Base-by-base conservation (phyloP, 2,329 filamentous ascomycete species). In the Akanthomyces muscarius region DNA sequence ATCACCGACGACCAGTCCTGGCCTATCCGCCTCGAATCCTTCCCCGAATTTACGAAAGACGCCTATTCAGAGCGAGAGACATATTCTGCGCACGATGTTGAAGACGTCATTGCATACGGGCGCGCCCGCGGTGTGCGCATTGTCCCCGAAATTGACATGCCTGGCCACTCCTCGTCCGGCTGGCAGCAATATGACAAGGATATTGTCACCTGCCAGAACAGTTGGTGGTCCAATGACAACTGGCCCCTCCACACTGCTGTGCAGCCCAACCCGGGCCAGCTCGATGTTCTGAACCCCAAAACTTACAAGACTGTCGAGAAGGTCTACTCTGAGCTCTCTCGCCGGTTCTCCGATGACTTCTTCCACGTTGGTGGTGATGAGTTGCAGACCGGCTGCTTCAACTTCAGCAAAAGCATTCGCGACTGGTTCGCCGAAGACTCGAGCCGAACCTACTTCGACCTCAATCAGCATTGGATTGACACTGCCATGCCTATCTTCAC, bases 91-190 rank as follows among this genome's bases (percentile, higher is more conserved):
- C 66, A 69, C 0, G 74, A 77, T 63, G 70, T 85, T 52, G 74
- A 71, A 21, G 72, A 72, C 3, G 71, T 85, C 56, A 76, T 85
- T 57, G 69, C 70, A 14, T 84, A 84, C 65, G 82, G 80, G 18
- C 75, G 80, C 44, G 78, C 80, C 41, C 83, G 83, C 21, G 84
- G 80, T 62, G 77, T 87, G n/a, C 82, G 85, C 61, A 76, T 87
- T 62, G 76, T 86, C 41, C 82, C 84, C n/a, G 84, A 87, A 68
- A 80, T 86, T 48, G 84, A 87, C 70, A 86, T 86, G 82, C 84
- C 84, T 7, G 82, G 83, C 53, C 84, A 87, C 69, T 79, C 82
- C 6, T 75, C 77, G 36, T 78, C 81, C 0, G 83, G 83, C 36
- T 85, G 82, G 82, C 76, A 81, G 61, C 82, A 83, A 64, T 75